phyloP scores from a whole-genome alignment of 2,329 filamentous ascomycete genomes.

The Aspergillus calidoustus region DNA sequence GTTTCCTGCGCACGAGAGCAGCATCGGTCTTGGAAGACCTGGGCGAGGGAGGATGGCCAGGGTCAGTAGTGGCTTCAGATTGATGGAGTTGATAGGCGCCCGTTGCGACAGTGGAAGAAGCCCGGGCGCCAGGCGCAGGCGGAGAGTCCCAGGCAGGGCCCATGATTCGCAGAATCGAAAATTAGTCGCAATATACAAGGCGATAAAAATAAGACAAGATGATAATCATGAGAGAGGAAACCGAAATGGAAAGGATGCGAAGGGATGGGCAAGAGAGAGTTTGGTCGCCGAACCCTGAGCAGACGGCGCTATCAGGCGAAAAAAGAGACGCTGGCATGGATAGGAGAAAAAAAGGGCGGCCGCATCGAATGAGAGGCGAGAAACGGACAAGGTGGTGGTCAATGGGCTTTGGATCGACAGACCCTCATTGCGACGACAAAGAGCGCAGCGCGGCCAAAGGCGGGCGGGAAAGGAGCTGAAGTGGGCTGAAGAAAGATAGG shows the following conservation, averaged over 20 bases:
- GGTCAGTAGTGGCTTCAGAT: slow-evolving; percentile 21
- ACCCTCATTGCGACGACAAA: slow-evolving; percentile 26
- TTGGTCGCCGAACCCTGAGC: slow-evolving; percentile 6
- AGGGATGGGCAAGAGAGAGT: slow-evolving; percentile 11
- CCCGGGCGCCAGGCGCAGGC: slow-evolving; percentile 25
- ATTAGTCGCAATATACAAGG: slow-evolving; percentile 4
- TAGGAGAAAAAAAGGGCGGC: slow-evolving; percentile 20
- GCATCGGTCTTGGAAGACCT: slow-evolving; percentile 42
- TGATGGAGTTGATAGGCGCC: slow-evolving; percentile 24
- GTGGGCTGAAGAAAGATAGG: slow-evolving; percentile 1
- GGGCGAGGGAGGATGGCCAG: slow-evolving; percentile 24
- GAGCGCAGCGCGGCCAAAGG: slow-evolving; percentile 7
- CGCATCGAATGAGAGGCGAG: slow-evolving; percentile 17
- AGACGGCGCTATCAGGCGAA: slow-evolving; percentile 18
- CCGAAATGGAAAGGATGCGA: slow-evolving; percentile 13
- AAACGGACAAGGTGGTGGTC: slow-evolving; percentile 22
- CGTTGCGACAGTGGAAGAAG: slow-evolving; percentile 14
- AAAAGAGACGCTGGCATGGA: slow-evolving; percentile 20
- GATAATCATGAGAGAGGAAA: slow-evolving; percentile 14
- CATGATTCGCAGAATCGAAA: slow-evolving; percentile 20
- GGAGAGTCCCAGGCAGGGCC: slow-evolving; percentile 28
- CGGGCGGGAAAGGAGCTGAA: background rate
- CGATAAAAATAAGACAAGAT: slow-evolving; percentile 11
- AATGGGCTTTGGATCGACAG: slow-evolving; percentile 27
- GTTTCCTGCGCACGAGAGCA: slow-evolving; percentile 57